A percentile compares a stretch with the other conserved stretches of the same genome.
Conservation (phyloP, 768 basidiomycete genomes). For the Mycena belliarum region DNA sequence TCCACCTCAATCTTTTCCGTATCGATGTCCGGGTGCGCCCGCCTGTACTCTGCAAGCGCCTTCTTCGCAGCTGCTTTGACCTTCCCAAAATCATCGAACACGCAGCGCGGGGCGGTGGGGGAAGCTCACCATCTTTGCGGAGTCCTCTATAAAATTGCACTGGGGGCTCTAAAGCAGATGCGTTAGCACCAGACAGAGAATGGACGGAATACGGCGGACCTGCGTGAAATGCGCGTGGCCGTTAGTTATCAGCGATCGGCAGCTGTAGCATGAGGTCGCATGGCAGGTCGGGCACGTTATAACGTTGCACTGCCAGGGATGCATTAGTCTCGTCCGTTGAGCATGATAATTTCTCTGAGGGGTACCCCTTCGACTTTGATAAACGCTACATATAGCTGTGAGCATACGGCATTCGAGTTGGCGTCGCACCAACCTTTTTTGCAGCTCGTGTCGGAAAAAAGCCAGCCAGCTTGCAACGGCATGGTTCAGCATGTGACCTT, state of each 20-base stretch:
- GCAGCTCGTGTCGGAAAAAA: too few species aligned
- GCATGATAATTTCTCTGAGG: not conserved
- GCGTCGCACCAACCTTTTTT: slow-evolving; percentile 53
- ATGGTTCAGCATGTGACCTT: too few species aligned
- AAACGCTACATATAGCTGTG: not conserved
- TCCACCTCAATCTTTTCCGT: slow-evolving; percentile 68
- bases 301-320: slow-evolving; percentile 72
- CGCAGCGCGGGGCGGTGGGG: not conserved
- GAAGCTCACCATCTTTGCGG: slow-evolving; percentile 56
- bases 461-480: too few species aligned
- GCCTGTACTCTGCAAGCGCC: slow-evolving; percentile 60
- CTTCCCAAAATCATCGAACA: slow-evolving; percentile 34
- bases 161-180: not conserved
- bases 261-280: slow-evolving; percentile 83
- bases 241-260: slow-evolving; percentile 60
- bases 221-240: slow-evolving; percentile 79
- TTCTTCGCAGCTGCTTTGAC: slow-evolving; percentile 67
- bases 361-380: not conserved
- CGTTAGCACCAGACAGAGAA: not conserved
- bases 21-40: slow-evolving; percentile 61
- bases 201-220: slow-evolving; percentile 31
- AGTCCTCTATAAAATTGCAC: slow-evolving; percentile 30
- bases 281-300: slow-evolving; percentile 77
- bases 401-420: too few species aligned
- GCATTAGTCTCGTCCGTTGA: not conserved